Evolutionary conservation across 345 rosid genomes (phyloP), one percentile per base, ranked within the genome.

Genomic region (Sapria himalayana): DNA sequence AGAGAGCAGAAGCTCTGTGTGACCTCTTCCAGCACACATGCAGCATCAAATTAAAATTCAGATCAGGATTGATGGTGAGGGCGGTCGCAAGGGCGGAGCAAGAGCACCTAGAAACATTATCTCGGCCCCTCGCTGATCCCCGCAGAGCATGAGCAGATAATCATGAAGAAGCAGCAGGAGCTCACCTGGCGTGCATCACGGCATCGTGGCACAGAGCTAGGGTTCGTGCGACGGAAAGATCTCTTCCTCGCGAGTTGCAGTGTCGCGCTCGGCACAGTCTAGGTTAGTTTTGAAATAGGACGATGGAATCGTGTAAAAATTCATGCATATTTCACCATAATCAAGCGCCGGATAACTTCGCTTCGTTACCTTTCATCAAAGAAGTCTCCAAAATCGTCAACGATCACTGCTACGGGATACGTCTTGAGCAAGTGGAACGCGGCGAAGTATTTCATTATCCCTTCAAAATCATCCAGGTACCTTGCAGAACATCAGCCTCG

Each of bases 181-280:
- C 79, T 66, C 33, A 85, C 94, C 60, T 75, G 2, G 92, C 79
- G 56, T 70, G 61, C 17, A 15, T 32, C 11, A 68, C 51, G 14
- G 92, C 94, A 55, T 78, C 70, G 54, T 56, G 71, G 48, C 92
- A 73, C 32, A 86, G 57, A 45, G 94, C 89, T 43, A 81, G 72
- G 23, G 66, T 65, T 36, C 85, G 54, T 33, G 72, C 73, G 80
- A 86, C 73, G 4, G 85, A 79, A 58, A 86, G 48, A 55, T 78
- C 94, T 64, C 85, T 65, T 47, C 80, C 94, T 0, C 89, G 81
- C 43, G 84, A 65, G 61, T 63, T 81, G 34, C 43, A 61, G 23
- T 69, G 54, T 39, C 56, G 73, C 55, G 64, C 80, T 32, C 64
- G 74, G 47, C 74, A 73, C 38, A 41, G 66, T 60, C 92, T 75